phyloP scores from a whole-genome alignment of 2,329 filamentous ascomycete genomes.

The Verticillium albo-atrum region DNA sequence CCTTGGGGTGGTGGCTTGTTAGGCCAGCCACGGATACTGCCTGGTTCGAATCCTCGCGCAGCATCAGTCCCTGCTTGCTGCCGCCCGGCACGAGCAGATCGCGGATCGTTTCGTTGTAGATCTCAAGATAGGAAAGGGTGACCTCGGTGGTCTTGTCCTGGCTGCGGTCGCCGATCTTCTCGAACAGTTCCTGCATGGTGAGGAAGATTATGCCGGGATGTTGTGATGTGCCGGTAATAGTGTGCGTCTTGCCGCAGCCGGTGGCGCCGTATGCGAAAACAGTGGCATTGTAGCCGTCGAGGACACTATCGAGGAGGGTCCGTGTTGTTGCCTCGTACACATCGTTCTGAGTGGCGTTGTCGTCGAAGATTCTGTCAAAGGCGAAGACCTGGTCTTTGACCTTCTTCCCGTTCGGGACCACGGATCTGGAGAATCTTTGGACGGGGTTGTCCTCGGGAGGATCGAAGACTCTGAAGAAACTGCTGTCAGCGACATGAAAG shows the following conservation, averaged over 20 bases:
- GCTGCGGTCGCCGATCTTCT: constrained; percentile 83
- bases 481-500: neutral
- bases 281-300: constrained; percentile 97
- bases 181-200: constrained; percentile 98
- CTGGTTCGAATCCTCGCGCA: constrained; percentile 92
- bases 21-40: constrained; percentile 86
- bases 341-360: constrained; percentile 85
- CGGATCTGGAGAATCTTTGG: constrained; percentile 78
- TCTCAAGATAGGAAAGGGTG: constrained; percentile 91
- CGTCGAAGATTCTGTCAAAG: constrained; percentile 96
- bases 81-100: constrained; percentile 85
- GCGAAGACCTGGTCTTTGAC: constrained; percentile 97
- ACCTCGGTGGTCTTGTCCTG: constrained; percentile 87
- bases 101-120: constrained; percentile 98
- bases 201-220: constrained; percentile 97
- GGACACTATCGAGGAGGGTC: constrained; percentile 84
- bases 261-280: constrained; percentile 98
- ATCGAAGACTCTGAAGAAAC: constrained; percentile 74
- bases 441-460: constrained; percentile 93
- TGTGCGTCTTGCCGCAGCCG: constrained; percentile 97
- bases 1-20: constrained; percentile 84
- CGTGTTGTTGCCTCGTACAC: constrained; percentile 94
- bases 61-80: constrained; percentile 79
- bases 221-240: constrained; percentile 86
- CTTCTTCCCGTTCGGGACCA: constrained; percentile 79